phyloP scores from a whole-genome alignment of 116 monocot genomes.

The Papilionanthe hybrid region DNA sequence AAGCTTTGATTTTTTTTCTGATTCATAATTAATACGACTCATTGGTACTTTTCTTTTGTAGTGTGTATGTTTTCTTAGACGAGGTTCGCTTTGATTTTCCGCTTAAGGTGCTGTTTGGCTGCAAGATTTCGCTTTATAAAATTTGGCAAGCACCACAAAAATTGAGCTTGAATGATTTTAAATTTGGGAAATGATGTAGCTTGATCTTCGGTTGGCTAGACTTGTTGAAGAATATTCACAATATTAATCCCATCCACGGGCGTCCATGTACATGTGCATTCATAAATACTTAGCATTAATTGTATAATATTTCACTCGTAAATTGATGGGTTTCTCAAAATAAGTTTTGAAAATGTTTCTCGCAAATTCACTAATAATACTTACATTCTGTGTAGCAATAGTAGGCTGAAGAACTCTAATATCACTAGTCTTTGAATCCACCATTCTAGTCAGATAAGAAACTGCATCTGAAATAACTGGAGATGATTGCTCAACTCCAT shows the following conservation, averaged over 20 bases:
- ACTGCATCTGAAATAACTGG: slow-evolving; percentile 71
- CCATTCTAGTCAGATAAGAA: slow-evolving; percentile 73
- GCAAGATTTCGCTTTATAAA: too few relatives aligned
- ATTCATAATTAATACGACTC: too few relatives aligned
- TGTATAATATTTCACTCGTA: neutral
- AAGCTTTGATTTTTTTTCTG: neutral
- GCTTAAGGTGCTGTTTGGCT: too few relatives aligned
- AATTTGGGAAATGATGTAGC: neutral
- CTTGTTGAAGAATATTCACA: neutral
- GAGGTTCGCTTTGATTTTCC: too few relatives aligned
- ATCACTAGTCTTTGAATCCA: slow-evolving; percentile 81
- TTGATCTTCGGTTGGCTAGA: neutral
- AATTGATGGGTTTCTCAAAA: neutral
- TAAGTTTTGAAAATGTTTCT: neutral
- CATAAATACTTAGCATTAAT: too few relatives aligned
- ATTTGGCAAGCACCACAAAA: neutral
- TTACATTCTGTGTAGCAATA: slow-evolving; percentile 90
- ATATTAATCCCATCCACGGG: neutral
- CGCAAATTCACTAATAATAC: slow-evolving; percentile 10
- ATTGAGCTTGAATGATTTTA: neutral
- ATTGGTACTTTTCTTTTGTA: neutral
- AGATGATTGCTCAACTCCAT: slow-evolving; percentile 48
- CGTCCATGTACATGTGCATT: neutral
- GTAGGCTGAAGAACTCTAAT: slow-evolving; percentile 88
- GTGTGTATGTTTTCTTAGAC: too few relatives aligned